Evolutionary conservation across 192 early-diverging fungal species (phyloP).

Genomic region (Backusella tarrabulga): DNA sequence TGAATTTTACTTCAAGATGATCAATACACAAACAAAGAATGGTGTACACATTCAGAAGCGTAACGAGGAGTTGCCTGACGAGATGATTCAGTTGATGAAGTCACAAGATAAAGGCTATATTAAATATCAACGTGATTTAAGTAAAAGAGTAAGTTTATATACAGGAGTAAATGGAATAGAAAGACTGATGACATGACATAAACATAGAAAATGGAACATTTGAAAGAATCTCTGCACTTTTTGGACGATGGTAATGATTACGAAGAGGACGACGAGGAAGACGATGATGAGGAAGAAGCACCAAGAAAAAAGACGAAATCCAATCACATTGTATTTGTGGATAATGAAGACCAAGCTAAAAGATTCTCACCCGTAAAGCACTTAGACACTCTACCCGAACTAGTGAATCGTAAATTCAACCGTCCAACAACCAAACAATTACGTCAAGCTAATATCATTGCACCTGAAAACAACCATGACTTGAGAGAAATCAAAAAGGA

Average conservation of each 20-base stretch:
- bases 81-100: slow-evolving; percentile 80
- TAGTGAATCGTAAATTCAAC: slow-evolving; percentile 79
- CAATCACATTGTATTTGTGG: slow-evolving; percentile 81
- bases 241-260: slow-evolving; percentile 38
- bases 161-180: no score
- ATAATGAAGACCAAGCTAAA: slow-evolving; percentile 53
- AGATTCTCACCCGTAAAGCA: slow-evolving; percentile 78
- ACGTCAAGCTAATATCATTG: slow-evolving; percentile 41
- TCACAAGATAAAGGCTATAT: slow-evolving; percentile 94
- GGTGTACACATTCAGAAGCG: slow-evolving; percentile 80
- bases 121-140: slow-evolving; percentile 75
- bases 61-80: slow-evolving; percentile 69
- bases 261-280: slow-evolving; percentile 34
- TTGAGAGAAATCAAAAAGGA: slow-evolving; percentile 19
- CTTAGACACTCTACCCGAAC: slow-evolving; percentile 79
- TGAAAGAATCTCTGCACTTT: slow-evolving; percentile 72
- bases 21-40: slow-evolving; percentile 79
- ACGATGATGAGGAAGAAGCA: slow-evolving; percentile 30
- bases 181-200: background rate
- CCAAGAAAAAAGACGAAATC: slow-evolving; percentile 33
- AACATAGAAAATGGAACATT: slow-evolving; percentile 65
- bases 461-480: slow-evolving; percentile 27
- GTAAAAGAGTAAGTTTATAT: slow-evolving; percentile 54
- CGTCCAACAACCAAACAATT: slow-evolving; percentile 65
- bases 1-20: slow-evolving; percentile 99